Percentiles rank a stretch among this genome's conserved stretches.
Evolutionary conservation across 345 rosid species (phyloP).

Genomic region (Citrus reticulata): DNA sequence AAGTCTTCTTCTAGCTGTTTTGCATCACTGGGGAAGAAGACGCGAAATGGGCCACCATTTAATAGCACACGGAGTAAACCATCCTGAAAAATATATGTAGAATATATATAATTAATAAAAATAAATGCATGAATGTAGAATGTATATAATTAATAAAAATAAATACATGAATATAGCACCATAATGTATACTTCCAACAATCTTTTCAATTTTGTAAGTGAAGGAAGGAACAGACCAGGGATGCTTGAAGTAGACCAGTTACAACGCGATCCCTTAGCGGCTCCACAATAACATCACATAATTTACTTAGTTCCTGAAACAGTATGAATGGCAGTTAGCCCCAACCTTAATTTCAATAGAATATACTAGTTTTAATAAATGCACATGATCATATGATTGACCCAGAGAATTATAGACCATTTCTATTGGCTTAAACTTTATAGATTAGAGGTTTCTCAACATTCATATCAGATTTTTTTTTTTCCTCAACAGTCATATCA

Average conservation of each 20-base stretch:
- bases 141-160: no score
- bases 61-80: slow-evolving; percentile 82
- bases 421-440: background rate
- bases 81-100: slow-evolving; percentile 45
- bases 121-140: no score
- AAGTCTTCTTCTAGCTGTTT: slow-evolving; percentile 83
- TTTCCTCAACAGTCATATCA: background rate
- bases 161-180: slow-evolving; percentile 4
- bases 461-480: no score
- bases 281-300: slow-evolving; percentile 78
- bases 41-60: slow-evolving; percentile 82
- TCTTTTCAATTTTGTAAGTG: slow-evolving; percentile 1
- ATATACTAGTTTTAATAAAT: background rate
- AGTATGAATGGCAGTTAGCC: slow-evolving; percentile 11
- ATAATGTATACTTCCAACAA: slow-evolving; percentile 13
- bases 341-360: background rate
- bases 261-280: slow-evolving; percentile 89
- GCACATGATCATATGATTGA: background rate
- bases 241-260: slow-evolving; percentile 93
- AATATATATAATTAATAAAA: no score
- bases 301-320: slow-evolving; percentile 81
- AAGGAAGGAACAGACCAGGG: slow-evolving; percentile 58
- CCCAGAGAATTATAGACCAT: background rate
- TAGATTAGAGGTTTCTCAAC: background rate
- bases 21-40: slow-evolving; percentile 65